Conservation (phyloP, 2,329 filamentous ascomycete genomes). For the Trichoderma endophyticum region DNA sequence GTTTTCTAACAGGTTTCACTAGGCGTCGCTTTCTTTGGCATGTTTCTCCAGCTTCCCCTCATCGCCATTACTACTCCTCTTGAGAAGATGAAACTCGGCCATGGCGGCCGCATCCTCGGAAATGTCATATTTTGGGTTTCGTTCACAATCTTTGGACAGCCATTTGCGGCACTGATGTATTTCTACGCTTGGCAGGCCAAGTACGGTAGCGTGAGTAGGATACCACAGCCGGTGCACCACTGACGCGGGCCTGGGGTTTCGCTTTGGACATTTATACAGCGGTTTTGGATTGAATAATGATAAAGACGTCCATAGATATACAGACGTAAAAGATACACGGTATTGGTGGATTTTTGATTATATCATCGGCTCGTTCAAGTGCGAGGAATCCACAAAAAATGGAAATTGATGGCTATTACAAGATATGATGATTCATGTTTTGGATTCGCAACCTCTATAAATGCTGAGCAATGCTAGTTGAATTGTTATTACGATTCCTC, state of each 20-base stretch:
- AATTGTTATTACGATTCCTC: background rate
- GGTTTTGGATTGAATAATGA: background rate
- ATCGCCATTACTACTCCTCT: conserved; percentile 77
- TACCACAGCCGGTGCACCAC: conserved; percentile 16
- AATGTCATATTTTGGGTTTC: conserved; percentile 97
- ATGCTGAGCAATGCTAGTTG: background rate
- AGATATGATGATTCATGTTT: background rate
- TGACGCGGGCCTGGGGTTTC: background rate
- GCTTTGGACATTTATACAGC: background rate
- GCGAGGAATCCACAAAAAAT: background rate
- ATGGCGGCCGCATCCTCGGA: conserved; percentile 72
- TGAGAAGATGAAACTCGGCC: conserved; percentile 70
- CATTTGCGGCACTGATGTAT: conserved; percentile 85
- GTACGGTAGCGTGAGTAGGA: conserved; percentile 73
- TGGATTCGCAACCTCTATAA: background rate
- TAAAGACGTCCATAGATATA: background rate
- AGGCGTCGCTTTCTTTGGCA: conserved; percentile 90
- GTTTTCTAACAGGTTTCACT: conserved; percentile 19
- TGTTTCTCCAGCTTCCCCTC: conserved; percentile 88
- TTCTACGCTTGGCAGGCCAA: conserved; percentile 99
- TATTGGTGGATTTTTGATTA: background rate
- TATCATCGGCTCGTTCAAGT: background rate
- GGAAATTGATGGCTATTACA: background rate
- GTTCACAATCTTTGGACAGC: conserved; percentile 93
- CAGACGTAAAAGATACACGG: background rate